Percentiles rank a stretch among this genome's conserved stretches.
Conservation (phyloP, 1,284 basidiomycete species). For the Ustilago loliicola region DNA sequence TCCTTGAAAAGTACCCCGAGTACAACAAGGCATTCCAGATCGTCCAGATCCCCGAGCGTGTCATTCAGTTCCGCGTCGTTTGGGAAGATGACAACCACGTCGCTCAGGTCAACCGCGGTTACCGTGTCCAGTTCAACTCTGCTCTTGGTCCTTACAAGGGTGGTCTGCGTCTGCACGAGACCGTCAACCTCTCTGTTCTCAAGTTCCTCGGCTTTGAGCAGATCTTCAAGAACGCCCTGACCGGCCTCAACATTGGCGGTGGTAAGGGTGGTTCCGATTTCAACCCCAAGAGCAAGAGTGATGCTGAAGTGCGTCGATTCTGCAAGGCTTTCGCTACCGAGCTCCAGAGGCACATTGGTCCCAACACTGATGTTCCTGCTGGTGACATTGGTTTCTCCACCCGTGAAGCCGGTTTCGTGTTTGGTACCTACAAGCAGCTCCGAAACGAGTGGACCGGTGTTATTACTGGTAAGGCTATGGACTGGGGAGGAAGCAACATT, state of each 20-base stretch:
- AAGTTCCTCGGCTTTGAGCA: constrained; percentile 88
- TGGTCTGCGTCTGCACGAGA: constrained; percentile 83
- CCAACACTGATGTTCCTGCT: constrained; percentile 83
- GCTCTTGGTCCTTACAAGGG: constrained; percentile 87
- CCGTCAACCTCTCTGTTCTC: constrained; percentile 85
- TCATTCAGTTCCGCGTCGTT: constrained; percentile 77
- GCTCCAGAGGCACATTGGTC: constrained; percentile 65
- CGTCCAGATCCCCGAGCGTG: constrained; percentile 80
- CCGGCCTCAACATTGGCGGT: constrained; percentile 83
- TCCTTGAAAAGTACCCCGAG: constrained; percentile 79
- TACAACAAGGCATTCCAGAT: constrained; percentile 81
- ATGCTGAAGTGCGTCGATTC: constrained; percentile 82
- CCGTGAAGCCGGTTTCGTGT: constrained; percentile 58
- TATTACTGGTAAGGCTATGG: constrained; percentile 82
- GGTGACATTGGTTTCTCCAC: constrained; percentile 81
- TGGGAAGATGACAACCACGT: constrained; percentile 79
- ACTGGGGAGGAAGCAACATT: constrained; percentile 75
- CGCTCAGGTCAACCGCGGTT: constrained; percentile 81
- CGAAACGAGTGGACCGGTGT: constrained; percentile 83
- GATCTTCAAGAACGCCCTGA: constrained; percentile 87
- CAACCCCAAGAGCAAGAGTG: constrained; percentile 85
- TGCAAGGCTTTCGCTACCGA: constrained; percentile 70
- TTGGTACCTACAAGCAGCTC: constrained; percentile 77
- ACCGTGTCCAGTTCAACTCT: constrained; percentile 86
- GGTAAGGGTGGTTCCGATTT: constrained; percentile 77